A percentile compares a stretch with the other conserved stretches of the same genome.
These are phyloP conservation scores for Colletotrichum tropicicola DNA, from an alignment of 2,329 filamentous ascomycete genomes.

Conservation along the genomic window DNA sequence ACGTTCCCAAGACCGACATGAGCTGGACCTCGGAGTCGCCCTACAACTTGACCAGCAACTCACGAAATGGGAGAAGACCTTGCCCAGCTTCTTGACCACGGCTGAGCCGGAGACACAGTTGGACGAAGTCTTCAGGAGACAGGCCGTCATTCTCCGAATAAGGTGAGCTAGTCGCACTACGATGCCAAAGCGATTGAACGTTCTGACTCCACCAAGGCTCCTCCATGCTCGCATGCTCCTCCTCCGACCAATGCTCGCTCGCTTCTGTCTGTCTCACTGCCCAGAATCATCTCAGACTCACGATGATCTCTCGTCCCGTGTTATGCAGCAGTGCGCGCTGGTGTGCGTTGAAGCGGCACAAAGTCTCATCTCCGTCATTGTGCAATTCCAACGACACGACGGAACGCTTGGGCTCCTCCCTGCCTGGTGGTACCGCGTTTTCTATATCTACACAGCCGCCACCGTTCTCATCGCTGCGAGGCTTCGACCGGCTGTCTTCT, in stretches of 20 bases:
- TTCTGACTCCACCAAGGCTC: conserved; percentile 32
- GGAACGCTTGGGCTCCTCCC: conserved; percentile 44
- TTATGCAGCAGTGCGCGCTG: conserved; percentile 43
- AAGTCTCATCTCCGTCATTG: conserved; percentile 40
- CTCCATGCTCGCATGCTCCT: conserved; percentile 45
- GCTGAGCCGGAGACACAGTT: conserved; percentile 24
- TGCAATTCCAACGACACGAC: conserved; percentile 40
- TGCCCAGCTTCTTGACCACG: conserved; percentile 38
- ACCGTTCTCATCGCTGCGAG: conserved; percentile 46
- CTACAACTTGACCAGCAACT: conserved; percentile 42
- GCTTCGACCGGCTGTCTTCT: conserved; percentile 42
- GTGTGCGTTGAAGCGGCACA: conserved; percentile 45
- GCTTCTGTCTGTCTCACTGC: conserved; percentile 41
- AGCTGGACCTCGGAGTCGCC: conserved; percentile 39
- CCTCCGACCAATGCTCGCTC: conserved; percentile 41
- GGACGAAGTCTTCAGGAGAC: conserved; percentile 39
- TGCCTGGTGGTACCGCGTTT: conserved; percentile 50
- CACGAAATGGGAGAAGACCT: conserved; percentile 40
- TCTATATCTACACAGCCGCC: conserved; percentile 47
- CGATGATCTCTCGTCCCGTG: conserved; percentile 37
- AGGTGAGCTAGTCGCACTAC: conserved; percentile 35
- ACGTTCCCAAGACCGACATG: background rate
- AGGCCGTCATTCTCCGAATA: conserved; percentile 44
- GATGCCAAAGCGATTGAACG: no score
- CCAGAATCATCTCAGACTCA: conserved; percentile 12